Base-by-base conservation (phyloP, 2,329 filamentous ascomycete genomes). In the Bimuria novae-zelandiae region DNA sequence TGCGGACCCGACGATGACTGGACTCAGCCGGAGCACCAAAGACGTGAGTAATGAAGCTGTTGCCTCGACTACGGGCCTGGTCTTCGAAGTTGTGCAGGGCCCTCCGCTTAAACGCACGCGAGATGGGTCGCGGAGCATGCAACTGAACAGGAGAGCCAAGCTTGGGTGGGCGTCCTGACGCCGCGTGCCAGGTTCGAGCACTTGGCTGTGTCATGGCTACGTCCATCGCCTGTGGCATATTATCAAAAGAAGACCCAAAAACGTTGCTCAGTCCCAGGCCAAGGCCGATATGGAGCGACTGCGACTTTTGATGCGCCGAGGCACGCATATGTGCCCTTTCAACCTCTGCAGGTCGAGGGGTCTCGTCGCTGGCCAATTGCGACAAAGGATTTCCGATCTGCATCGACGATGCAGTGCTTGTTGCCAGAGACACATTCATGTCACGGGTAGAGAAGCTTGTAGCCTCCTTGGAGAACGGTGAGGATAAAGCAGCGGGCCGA, bases 31-130 rank as follows among this genome's bases (percentile, higher is more conserved):
- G 73, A 29, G 74, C 73, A 49, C 76, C 74, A 56, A 82, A 79
- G 7, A 81, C 65, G 51, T 80, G 73, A 44, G 70, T 73, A 33
- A 74, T 71, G 6, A 77, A 73, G 55, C 74, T 76, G 32, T 76
- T 76, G 17, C 68, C 67, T 32, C 70, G 67, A 36, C 61, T 68
- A 7, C 69, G 64, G n/a, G 60, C 58, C 46, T 65, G 64, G 22
- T 84, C 79, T 52, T 84, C 80, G 39, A 83, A 70, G 54, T 79
- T 80, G 52, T 80, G 77, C 35, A 80, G 76, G 54, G 84, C 83
- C 50, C 84, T 81, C 52, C 84, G 80, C 67, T 86, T 84, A 61
- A 83, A 78, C 2, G 79, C 77, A 42, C 79, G 80, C 7, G 80
- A 76, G 25, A 80, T 76, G 3, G 82, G 77, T 17, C 76, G 73